Evolutionary conservation across 2,329 filamentous ascomycete species (phyloP), one percentile per base, ranked within the genome.

Genomic region (Exophiala sideris): DNA sequence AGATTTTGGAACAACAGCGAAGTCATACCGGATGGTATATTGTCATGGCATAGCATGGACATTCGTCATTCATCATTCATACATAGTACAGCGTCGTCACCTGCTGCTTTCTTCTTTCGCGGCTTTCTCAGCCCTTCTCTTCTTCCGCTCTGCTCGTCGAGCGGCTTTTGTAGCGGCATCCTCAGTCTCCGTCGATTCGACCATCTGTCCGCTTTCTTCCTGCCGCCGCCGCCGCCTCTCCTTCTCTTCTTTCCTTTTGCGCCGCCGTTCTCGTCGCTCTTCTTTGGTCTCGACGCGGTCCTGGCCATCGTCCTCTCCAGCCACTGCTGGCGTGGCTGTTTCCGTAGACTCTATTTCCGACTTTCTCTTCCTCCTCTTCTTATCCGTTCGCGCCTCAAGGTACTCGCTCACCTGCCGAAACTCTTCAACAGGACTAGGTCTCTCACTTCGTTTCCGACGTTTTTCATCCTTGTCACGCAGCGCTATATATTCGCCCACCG

Each of bases 361-460:
- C 11, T 46, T 46, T 7, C 54, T 56, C 36, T 47, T 46, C 39
- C 54, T 56, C 18, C 47, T 52, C 44, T 50, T 54, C 40, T 50
- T 50, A 38, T 57, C 50, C 21, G 53, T 29, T 18, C 34, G 42
- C 18, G 50, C 54, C 10, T 53, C 55, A n/a, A 63, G 49, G 42
- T 62, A 63, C 36, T 57, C 52, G 36, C 57, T 48, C 8, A 63
- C 54, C 33, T 57, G 54, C 12, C 45, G 40, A 45, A 63, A 63
- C 42, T 63, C 58, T 40, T 56, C 56, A n/a, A 61, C 50, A 7
- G 57, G 54, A 35, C 52, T 50, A 14, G 52, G 50, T 34, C 39
- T 51, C 18, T 50, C 49, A 9, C 38, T 49, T 16, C 58, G 50
- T 12, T 42, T 6, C 14, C 39, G 36, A 11, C 51, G 55, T 41